A percentile compares a stretch with the other conserved stretches of the same genome.
Evolutionary conservation across 1,139 yeast genomes (phyloP).

Genomic region (Scheffersomyces titani): DNA sequence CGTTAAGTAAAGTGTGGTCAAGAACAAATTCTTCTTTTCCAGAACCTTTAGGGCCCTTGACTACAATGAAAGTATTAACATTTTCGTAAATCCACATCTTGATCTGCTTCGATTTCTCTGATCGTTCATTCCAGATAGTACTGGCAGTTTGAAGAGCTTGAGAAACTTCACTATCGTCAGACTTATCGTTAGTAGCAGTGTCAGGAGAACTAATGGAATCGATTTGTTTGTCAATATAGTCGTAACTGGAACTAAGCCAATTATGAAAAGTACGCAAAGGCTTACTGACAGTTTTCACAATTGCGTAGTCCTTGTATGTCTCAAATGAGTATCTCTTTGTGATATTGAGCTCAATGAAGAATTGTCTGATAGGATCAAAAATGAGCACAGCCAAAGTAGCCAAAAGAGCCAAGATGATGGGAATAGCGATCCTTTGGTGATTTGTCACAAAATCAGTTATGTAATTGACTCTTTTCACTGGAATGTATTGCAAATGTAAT

Average conservation of each 20-base stretch:
- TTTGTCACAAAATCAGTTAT: slow-evolving; percentile 59
- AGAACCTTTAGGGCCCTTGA: slow-evolving; percentile 92
- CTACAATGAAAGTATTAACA: slow-evolving; percentile 71
- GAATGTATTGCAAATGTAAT: slow-evolving; percentile 73
- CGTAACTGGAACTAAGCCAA: slow-evolving; percentile 33
- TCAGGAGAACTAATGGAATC: slow-evolving; percentile 2
- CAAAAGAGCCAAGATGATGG: slow-evolving; percentile 43
- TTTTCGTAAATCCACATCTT: slow-evolving; percentile 76
- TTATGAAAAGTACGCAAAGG: slow-evolving; percentile 26
- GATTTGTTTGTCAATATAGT: slow-evolving; percentile 17
- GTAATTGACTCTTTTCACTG: slow-evolving; percentile 51
- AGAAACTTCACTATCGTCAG: slow-evolving; percentile 17
- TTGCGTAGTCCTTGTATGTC: slow-evolving; percentile 31
- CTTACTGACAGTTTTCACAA: slow-evolving; percentile 24
- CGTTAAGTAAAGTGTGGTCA: slow-evolving; percentile 61
- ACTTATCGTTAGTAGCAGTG: slow-evolving; percentile 4
- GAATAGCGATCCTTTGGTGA: slow-evolving; percentile 82
- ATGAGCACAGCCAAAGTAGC: slow-evolving; percentile 83
- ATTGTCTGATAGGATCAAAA: slow-evolving; percentile 90
- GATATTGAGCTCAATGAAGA: slow-evolving; percentile 74
- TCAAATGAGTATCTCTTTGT: slow-evolving; percentile 47
- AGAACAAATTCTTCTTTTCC: slow-evolving; percentile 84
- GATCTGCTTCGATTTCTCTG: slow-evolving; percentile 65
- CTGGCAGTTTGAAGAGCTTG: slow-evolving; percentile 7
- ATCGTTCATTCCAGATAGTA: slow-evolving; percentile 70